phyloP scores from a whole-genome alignment of 805 yeast genomes.

The Sporopachydermia lactativora region DNA sequence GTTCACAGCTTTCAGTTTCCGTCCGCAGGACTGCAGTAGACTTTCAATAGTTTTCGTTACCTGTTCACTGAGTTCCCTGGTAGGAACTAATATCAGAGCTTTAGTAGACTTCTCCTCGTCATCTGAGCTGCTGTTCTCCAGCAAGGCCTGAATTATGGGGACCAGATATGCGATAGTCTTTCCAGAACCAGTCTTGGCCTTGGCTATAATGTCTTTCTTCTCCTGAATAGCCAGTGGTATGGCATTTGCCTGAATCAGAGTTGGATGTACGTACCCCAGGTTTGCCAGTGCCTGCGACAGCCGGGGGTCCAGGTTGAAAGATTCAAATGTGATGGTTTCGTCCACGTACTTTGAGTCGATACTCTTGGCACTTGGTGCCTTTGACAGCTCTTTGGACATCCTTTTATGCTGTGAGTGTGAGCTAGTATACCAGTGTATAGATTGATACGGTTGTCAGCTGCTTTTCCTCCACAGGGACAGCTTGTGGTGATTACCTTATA shows the following conservation, averaged over 20 bases:
- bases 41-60: conserved; percentile 58
- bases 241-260: conserved; percentile 82
- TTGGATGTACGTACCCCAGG: conserved; percentile 73
- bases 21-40: conserved; percentile 57
- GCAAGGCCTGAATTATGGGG: conserved; percentile 71
- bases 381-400: too few species aligned
- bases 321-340: conserved; percentile 54
- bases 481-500: too few species aligned
- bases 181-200: conserved; percentile 93
- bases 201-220: conserved; percentile 82
- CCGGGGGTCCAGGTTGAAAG: conserved; percentile 71
- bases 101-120: conserved; percentile 21
- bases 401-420: too few species aligned
- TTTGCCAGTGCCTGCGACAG: conserved; percentile 71
- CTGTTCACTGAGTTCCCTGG: conserved; percentile 83
- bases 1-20: conserved; percentile 49
- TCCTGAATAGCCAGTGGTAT: conserved; percentile 85
- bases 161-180: conserved; percentile 84
- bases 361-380: too few species aligned
- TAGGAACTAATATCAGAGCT: conserved; percentile 78
- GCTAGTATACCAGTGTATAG: too few species aligned
- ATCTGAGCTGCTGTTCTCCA: conserved; percentile 21
- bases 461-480: too few species aligned
- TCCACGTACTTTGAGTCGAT: conserved; percentile 22
- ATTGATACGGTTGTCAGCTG: too few species aligned